Base-by-base conservation (phyloP, 2,329 filamentous ascomycete genomes). In the Fusarium oligoseptatum region DNA sequence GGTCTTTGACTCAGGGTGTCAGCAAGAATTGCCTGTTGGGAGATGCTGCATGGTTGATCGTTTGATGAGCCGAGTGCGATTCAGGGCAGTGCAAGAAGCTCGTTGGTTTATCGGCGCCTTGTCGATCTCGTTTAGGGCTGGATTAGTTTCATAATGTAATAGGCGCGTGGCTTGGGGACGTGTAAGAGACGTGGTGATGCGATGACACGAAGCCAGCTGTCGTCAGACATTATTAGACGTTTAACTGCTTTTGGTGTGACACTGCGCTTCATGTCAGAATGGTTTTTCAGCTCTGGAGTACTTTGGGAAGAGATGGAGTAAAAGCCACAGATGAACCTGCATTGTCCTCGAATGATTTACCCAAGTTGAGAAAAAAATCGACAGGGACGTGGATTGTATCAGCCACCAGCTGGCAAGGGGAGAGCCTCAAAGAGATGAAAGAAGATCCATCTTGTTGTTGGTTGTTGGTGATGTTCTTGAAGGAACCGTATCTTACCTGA, bases 131-230 rank as follows among this genome's bases (percentile, higher is more conserved):
- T 48, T 43, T 48, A 48, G 22, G 43, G 43, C 43, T 43, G 22
- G 39, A 3, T 15, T 10, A 22, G 43, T 48, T 48, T 48, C 43
- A 48, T 24, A 14, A 17, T 17, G 36, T 27, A 27, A 27, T 17
- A 41, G n/a, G 39, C 37, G 43, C 20, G 43, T 48, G 43, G 43
- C 43, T 48, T 48, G 43, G 36, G 43, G 3, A 2, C 20, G 41
- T 22, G 32, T 57, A 22, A 34, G 27, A 36, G 32, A 57, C 43
- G 43, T 24, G 22, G 43, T 48, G 43, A 48, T 48, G 43, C 5
- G 43, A 48, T 57, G 52, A 57, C 52, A 57, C 52, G 52, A 57
- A 32, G 20, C n/a, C 32, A 32, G 52, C 52, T 57, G 52, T 29
- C 29, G 27, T 57, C 52, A 57, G 43, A 45, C 43, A 34, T 34